Percentiles rank a stretch among this genome's conserved stretches.
These are phyloP conservation scores for Dinochytrium kinnereticum DNA, from an alignment of 371 early-diverging fungal species.

Conservation along the genomic window DNA sequence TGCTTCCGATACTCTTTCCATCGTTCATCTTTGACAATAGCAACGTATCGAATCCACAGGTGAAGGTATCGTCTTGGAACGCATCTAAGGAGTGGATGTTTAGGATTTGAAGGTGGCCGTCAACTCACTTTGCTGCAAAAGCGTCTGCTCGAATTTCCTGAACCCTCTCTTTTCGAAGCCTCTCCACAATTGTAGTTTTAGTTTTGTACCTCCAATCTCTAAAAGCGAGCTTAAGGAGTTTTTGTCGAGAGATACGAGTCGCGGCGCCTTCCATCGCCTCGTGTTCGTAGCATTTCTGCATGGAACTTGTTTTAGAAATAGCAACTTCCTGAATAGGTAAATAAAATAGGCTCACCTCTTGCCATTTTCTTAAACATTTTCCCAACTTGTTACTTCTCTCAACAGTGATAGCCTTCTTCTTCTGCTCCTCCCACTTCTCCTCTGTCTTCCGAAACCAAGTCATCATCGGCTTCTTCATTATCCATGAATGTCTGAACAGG, in stretches of 20 bases:
- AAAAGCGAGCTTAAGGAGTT: background rate
- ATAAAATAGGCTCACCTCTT: background rate
- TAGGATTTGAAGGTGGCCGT: background rate
- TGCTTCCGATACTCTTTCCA: slow-evolving; percentile 11
- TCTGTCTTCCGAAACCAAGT: background rate
- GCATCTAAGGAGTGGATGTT: background rate
- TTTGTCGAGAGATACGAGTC: background rate
- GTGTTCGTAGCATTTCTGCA: background rate
- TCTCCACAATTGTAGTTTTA: background rate
- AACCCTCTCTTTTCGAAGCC: slow-evolving; percentile 1
- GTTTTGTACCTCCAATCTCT: background rate
- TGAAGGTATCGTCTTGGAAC: background rate
- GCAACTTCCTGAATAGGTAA: background rate
- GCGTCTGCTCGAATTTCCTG: background rate
- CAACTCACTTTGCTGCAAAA: slow-evolving; percentile 8
- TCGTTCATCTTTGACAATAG: background rate
- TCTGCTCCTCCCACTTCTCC: background rate
- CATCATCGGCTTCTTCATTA: background rate
- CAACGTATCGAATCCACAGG: background rate
- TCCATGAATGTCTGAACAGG: background rate
- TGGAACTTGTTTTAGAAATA: background rate
- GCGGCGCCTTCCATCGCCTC: background rate
- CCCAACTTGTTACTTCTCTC: background rate
- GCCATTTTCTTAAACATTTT: background rate
- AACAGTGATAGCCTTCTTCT: background rate